Percentiles rank a stretch among this genome's conserved stretches.
Conservation (phyloP, 2,329 filamentous ascomycete species). For the Xylariaceae sp. region DNA sequence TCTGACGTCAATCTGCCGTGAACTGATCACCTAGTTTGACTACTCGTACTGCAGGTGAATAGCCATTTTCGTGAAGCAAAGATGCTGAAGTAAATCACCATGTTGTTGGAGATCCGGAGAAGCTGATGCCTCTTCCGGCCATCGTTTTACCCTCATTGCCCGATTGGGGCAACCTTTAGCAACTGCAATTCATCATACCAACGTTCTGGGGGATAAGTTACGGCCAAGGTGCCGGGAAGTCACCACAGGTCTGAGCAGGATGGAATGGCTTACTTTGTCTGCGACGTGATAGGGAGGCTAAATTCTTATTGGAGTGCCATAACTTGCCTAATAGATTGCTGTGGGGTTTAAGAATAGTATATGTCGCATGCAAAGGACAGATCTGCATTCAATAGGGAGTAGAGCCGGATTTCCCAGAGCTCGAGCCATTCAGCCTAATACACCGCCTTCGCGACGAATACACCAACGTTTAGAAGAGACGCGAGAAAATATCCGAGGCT, state of each 20-base stretch:
- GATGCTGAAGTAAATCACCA: neutral
- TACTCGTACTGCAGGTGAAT: neutral
- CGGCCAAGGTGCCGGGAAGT: conserved; percentile 21
- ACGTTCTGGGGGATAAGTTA: neutral
- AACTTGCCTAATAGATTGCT: conserved; percentile 29
- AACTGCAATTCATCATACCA: neutral
- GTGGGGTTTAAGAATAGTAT: conserved; percentile 10
- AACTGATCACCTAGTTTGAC: neutral
- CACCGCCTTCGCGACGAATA: neutral
- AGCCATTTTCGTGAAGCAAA: neutral
- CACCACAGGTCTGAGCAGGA: conserved; percentile 28
- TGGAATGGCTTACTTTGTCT: conserved; percentile 35
- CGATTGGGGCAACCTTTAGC: conserved; percentile 10
- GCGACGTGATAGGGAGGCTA: conserved; percentile 37
- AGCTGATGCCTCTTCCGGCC: conserved; percentile 9
- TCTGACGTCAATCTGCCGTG: neutral
- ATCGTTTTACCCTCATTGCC: conserved; percentile 20
- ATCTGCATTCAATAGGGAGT: conserved; percentile 18
- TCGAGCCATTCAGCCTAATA: conserved; percentile 26
- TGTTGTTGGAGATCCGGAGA: conserved; percentile 8
- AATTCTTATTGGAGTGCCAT: conserved; percentile 26
- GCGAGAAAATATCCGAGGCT: neutral
- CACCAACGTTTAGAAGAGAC: neutral
- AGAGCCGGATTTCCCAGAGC: conserved; percentile 14
- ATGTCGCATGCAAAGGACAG: conserved; percentile 2